A percentile compares a stretch with the other conserved stretches of the same genome.
Evolutionary conservation across 2,329 filamentous ascomycete genomes (phyloP).

Genomic region (Pseudocercospora fijiensis): DNA sequence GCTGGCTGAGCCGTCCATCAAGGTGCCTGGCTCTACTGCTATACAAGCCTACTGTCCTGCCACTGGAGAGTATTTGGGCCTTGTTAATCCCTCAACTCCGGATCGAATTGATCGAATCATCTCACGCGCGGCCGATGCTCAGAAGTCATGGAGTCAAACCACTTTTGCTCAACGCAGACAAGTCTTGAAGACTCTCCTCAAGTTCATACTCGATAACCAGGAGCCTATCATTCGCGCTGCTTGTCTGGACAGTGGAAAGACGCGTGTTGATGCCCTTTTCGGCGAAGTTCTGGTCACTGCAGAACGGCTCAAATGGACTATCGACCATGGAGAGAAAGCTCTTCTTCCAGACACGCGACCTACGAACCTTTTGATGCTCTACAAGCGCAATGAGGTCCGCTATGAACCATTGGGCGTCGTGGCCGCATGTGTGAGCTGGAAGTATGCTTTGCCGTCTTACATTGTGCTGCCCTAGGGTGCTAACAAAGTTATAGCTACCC

Average conservation of each 20-base stretch:
- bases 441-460: constrained; percentile 56
- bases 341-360: constrained; percentile 70
- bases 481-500: constrained; percentile 30
- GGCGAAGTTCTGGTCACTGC: constrained; percentile 92
- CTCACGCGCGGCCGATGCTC: constrained; percentile 69
- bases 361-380: constrained; percentile 89
- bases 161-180: constrained; percentile 73
- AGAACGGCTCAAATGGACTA: constrained; percentile 93
- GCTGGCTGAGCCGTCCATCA: constrained; percentile 61
- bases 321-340: constrained; percentile 82
- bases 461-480: not conserved
- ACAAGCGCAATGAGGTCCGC: constrained; percentile 85
- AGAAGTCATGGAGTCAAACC: constrained; percentile 73
- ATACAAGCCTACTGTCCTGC: constrained; percentile 88
- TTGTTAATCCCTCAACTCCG: constrained; percentile 72
- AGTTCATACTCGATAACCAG: constrained; percentile 83
- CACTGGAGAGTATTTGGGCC: constrained; percentile 78
- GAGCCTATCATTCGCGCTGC: constrained; percentile 81
- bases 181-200: constrained; percentile 77
- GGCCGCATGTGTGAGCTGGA: constrained; percentile 92
- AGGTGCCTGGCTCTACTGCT: constrained; percentile 63
- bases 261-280: constrained; percentile 87
- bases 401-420: constrained; percentile 95
- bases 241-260: constrained; percentile 93
- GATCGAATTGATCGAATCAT: constrained; percentile 78